Percentiles rank a stretch among this genome's conserved stretches.
phyloP scores from a whole-genome alignment of 257 asterid genomes.

The Handroanthus guayacan region DNA sequence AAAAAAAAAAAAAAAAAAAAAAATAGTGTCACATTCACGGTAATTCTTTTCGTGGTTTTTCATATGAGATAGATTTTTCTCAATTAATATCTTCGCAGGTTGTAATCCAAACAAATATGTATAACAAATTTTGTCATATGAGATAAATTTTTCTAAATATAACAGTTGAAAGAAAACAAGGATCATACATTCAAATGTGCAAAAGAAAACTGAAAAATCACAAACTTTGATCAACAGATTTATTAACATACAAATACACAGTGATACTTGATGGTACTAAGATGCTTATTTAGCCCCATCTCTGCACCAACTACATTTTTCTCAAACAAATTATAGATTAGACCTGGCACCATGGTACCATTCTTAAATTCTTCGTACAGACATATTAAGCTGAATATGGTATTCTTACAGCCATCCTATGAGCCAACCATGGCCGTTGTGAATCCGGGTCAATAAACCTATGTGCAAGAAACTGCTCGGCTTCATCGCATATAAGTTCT shows the following conservation, averaged over 20 bases:
- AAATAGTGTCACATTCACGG: too few relatives aligned
- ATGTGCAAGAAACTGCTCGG: constrained; percentile 71
- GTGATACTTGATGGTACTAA: background rate
- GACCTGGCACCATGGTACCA: constrained; percentile 7
- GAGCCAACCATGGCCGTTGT: constrained; percentile 78
- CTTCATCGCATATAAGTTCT: constrained; percentile 88
- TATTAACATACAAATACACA: background rate
- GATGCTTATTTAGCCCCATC: background rate
- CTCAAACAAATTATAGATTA: constrained; percentile 6
- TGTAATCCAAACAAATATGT: too few relatives aligned
- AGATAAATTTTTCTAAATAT: too few relatives aligned
- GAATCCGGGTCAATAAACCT: constrained; percentile 79
- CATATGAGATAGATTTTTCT: too few relatives aligned
- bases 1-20: too few relatives aligned
- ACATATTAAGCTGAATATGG: constrained; percentile 69
- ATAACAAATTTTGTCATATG: too few relatives aligned
- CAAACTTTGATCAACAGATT: background rate
- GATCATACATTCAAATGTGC: too few relatives aligned
- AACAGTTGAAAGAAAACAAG: too few relatives aligned
- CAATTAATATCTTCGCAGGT: too few relatives aligned
- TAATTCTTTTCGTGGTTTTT: too few relatives aligned
- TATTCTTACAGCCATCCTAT: constrained; percentile 72
- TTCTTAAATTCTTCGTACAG: background rate
- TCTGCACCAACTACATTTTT: background rate
- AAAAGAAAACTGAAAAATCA: background rate